Percentiles rank a stretch among this genome's conserved stretches.
These are phyloP conservation scores for Penicillium sp. DNA, from an alignment of 2,329 filamentous ascomycete species.

Conservation along the genomic window DNA sequence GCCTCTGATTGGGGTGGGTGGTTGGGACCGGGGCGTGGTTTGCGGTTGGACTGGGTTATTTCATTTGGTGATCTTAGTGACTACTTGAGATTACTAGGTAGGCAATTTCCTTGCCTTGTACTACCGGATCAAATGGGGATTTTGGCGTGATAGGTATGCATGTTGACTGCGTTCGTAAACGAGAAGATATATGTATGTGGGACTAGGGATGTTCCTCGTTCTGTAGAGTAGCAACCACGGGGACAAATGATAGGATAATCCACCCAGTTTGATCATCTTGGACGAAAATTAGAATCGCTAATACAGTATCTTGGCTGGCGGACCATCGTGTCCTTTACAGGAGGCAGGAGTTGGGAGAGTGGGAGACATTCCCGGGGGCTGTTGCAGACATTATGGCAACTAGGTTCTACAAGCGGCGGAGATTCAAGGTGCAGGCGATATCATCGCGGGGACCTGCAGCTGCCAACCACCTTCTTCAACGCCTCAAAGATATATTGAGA, in stretches of 20 bases:
- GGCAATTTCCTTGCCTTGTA: neutral
- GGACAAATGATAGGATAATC: neutral
- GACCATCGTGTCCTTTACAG: neutral
- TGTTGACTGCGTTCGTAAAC: neutral
- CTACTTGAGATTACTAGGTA: neutral
- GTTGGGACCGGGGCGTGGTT: neutral
- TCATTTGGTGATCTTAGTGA: neutral
- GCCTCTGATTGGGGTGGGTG: conserved; percentile 3
- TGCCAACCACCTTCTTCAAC: neutral
- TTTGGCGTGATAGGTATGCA: neutral
- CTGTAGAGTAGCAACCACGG: neutral
- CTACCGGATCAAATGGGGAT: neutral
- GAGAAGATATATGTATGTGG: neutral
- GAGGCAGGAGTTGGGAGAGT: no score
- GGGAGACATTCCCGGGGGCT: neutral
- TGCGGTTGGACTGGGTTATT: neutral
- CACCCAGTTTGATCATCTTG: neutral
- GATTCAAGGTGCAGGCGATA: neutral
- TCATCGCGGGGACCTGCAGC: neutral
- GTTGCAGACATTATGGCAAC: neutral
- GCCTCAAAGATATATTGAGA: neutral
- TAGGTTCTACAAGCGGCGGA: neutral
- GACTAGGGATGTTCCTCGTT: neutral
- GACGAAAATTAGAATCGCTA: neutral
- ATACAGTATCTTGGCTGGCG: neutral